Conservation (phyloP, 257 asterid species). For the Lithospermum erythrorhizon region DNA sequence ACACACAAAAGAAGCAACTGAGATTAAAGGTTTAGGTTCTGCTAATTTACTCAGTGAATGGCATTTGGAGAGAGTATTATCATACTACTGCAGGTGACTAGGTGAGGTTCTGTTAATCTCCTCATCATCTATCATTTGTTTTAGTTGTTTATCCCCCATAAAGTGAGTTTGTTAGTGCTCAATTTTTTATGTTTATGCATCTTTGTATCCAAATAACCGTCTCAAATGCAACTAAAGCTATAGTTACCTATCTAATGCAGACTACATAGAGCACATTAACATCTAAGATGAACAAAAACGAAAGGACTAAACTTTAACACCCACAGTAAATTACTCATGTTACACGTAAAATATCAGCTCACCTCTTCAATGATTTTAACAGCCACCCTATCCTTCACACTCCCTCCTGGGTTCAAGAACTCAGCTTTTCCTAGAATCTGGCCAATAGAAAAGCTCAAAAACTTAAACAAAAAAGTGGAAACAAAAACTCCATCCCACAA, state of each 20-base stretch:
- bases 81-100: background rate
- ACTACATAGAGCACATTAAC: background rate
- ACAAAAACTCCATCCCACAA: background rate
- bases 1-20: background rate
- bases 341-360: background rate
- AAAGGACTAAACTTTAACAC: background rate
- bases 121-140: too few species aligned
- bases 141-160: too few species aligned
- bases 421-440: constrained; percentile 95
- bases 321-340: background rate
- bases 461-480: background rate
- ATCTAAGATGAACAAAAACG: background rate
- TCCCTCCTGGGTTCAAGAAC: constrained; percentile 95
- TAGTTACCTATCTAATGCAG: background rate
- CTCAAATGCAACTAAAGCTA: background rate
- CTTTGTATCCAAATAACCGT: background rate
- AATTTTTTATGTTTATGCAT: background rate
- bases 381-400: constrained; percentile 92
- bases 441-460: background rate
- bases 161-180: background rate
- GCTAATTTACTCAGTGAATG: background rate
- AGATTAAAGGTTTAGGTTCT: background rate
- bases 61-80: background rate
- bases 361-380: constrained; percentile 92
- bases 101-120: too few species aligned